Percentiles rank a stretch among this genome's conserved stretches.
These are phyloP conservation scores for Ensete glaucum DNA, from an alignment of 176 grass and related monocot genomes.

Conservation along the genomic window DNA sequence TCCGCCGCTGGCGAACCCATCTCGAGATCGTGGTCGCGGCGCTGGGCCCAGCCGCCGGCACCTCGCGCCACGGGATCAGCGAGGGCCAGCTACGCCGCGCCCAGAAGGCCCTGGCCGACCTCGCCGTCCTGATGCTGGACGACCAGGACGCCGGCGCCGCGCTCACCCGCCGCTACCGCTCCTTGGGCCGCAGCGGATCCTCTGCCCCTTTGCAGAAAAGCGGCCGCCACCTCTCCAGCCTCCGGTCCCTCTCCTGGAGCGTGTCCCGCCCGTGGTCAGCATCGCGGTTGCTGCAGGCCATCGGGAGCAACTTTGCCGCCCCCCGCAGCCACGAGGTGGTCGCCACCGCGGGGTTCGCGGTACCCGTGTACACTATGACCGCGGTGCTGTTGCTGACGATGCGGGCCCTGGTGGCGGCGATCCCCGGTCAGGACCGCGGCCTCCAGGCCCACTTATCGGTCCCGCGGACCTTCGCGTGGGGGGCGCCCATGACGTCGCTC, in stretches of 20 bases:
- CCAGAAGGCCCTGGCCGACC: constrained; percentile 61
- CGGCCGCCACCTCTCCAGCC: constrained; percentile 28
- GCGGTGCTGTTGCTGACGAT: constrained; percentile 58
- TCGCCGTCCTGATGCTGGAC: constrained; percentile 60
- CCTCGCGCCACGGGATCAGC: not conserved
- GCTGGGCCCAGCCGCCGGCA: constrained; percentile 17
- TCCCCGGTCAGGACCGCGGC: constrained; percentile 74
- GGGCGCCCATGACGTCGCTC: constrained; percentile 47
- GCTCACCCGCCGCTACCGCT: constrained; percentile 59
- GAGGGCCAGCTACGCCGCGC: constrained; percentile 73
- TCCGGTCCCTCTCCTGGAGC: constrained; percentile 89
- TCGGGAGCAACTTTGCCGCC: constrained; percentile 39
- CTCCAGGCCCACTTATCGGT: constrained; percentile 40
- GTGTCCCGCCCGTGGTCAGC: constrained; percentile 85
- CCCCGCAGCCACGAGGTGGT: constrained; percentile 48
- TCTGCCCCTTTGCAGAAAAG: constrained; percentile 11
- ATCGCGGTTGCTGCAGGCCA: constrained; percentile 68
- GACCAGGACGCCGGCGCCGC: constrained; percentile 36
- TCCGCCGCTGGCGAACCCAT: constrained; percentile 58
- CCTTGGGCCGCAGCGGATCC: constrained; percentile 56
- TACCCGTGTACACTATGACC: constrained; percentile 50
- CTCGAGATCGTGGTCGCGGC: constrained; percentile 50
- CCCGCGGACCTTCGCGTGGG: constrained; percentile 62
- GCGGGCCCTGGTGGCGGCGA: constrained; percentile 63
- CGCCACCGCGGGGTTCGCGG: constrained; percentile 30